A percentile compares a stretch with the other conserved stretches of the same genome.
Evolutionary conservation across 768 basidiomycete species (phyloP).

Genomic region (Suillus cothurnatus): DNA sequence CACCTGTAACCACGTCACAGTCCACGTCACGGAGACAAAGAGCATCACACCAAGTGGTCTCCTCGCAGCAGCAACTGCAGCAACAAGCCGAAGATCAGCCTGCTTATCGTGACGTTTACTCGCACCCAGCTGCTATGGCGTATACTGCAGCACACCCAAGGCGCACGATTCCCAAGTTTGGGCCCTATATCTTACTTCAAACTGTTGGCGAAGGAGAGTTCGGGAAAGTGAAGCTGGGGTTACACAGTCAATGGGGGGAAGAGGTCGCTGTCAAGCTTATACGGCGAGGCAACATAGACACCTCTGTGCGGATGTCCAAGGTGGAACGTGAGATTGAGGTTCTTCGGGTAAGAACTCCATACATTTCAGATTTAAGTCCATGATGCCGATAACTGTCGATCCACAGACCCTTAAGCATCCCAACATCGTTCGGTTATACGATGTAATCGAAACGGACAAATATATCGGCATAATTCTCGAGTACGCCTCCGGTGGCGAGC

Average conservation of each 20-base stretch:
- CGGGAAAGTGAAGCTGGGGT: conserved; percentile 97
- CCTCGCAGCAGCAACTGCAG: conserved; percentile 45
- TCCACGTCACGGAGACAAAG: conserved; percentile 58
- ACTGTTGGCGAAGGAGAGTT: conserved; percentile 99
- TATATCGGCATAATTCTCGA: conserved; percentile 99
- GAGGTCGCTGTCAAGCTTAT: conserved; percentile 99
- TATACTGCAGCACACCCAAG: conserved; percentile 81
- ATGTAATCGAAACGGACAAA: conserved; percentile 99
- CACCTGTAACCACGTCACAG: conserved; percentile 44
- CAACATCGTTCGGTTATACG: conserved; percentile 97
- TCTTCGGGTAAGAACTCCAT: conserved; percentile 65
- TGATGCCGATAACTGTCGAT: conserved; percentile 12
- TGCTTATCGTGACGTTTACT: conserved; percentile 72
- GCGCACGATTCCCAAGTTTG: conserved; percentile 90
- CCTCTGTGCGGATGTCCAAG: conserved; percentile 84
- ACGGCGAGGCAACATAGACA: conserved; percentile 89
- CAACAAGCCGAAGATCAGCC: conserved; percentile 44
- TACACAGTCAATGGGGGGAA: conserved; percentile 92
- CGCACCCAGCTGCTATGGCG: conserved; percentile 84
- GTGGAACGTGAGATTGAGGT: conserved; percentile 98
- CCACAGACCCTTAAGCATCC: conserved; percentile 89
- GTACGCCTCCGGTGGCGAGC: conserved; percentile 96
- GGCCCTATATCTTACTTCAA: conserved; percentile 92
- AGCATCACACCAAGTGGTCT: conserved; percentile 72
- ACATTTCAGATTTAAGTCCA: not conserved